phyloP scores from a whole-genome alignment of 2,329 filamentous ascomycete species.

The Chaetomiaceae sp. region DNA sequence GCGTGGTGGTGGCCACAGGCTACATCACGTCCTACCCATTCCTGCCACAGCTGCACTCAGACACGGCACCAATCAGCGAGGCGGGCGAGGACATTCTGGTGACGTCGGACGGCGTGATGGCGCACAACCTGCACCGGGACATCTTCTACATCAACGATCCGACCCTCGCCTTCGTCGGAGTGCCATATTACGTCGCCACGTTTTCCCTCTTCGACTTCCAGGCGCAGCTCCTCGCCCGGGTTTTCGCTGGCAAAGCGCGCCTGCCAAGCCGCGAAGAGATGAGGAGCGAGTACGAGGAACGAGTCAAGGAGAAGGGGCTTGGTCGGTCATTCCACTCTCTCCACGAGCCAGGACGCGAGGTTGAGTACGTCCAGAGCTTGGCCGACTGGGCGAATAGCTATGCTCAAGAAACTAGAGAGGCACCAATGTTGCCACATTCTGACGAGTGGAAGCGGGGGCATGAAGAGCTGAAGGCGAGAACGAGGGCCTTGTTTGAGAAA shows the following conservation, averaged over 20 bases:
- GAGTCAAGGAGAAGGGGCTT: constrained; percentile 28
- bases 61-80: constrained; percentile 33
- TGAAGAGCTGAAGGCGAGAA: constrained; percentile 19
- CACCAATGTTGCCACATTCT: constrained; percentile 29
- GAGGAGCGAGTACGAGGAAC: constrained; percentile 29
- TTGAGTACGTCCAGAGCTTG: constrained; percentile 23
- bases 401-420: constrained; percentile 22
- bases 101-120: constrained; percentile 54
- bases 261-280: constrained; percentile 41
- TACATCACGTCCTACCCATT: constrained; percentile 65
- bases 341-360: constrained; percentile 18
- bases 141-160: constrained; percentile 67
- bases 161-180: constrained; percentile 56
- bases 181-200: constrained; percentile 59
- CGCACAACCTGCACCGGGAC: constrained; percentile 64
- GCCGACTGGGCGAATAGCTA: constrained; percentile 23
- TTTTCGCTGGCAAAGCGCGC: constrained; percentile 44
- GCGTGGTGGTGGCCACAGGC: constrained; percentile 60
- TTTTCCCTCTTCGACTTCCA: constrained; percentile 68
- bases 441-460: constrained; percentile 27
- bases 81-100: constrained; percentile 51
- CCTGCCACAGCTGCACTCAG: constrained; percentile 42
- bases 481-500: neutral
- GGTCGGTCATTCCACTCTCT: constrained; percentile 36
- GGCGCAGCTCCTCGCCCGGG: constrained; percentile 53